Percentiles rank a stretch among this genome's conserved stretches.
Evolutionary conservation across 306 rosid species (phyloP).

Genomic region (Dalbergia oliveri): DNA sequence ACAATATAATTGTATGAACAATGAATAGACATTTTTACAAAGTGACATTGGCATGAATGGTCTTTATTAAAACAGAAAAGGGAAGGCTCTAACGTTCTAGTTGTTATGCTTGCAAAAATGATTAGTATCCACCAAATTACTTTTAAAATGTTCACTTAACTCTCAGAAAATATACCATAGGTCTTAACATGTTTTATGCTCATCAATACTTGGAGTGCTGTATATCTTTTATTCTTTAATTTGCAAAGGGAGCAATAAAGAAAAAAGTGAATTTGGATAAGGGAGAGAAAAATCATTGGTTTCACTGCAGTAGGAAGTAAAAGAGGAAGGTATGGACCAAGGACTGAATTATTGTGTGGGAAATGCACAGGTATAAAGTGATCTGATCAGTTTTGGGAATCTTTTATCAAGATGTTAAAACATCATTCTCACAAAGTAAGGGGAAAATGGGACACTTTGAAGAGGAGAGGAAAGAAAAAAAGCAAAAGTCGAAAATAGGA

Average conservation of each 20-base stretch:
- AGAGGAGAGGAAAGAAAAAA: conserved; percentile 29
- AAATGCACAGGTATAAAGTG: conserved; percentile 54
- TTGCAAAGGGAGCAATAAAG: conserved; percentile 5
- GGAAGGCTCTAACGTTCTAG: not conserved
- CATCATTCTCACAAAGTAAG: conserved; percentile 58
- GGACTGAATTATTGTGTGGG: conserved; percentile 59
- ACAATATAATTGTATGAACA: conserved; percentile 39
- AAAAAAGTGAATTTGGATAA: conserved; percentile 34
- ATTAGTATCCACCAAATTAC: not conserved
- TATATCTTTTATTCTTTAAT: conserved; percentile 5
- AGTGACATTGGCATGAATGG: conserved; percentile 5
- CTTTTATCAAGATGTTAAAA: conserved; percentile 62
- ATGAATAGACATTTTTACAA: conserved; percentile 29
- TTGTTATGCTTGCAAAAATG: conserved; percentile 17
- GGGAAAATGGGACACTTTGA: conserved; percentile 44
- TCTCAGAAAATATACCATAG: conserved; percentile 6
- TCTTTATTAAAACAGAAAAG: not conserved
- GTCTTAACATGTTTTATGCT: conserved; percentile 22
- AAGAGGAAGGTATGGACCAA: conserved; percentile 56
- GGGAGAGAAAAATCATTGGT: conserved; percentile 43
- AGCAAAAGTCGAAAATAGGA: conserved; percentile 58
- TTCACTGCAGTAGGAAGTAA: conserved; percentile 49
- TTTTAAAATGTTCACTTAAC: conserved; percentile 7
- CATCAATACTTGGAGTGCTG: not conserved
- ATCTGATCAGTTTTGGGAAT: conserved; percentile 51